Evolutionary conservation across 768 basidiomycete genomes (phyloP).

Genomic region (Mycena maculata): DNA sequence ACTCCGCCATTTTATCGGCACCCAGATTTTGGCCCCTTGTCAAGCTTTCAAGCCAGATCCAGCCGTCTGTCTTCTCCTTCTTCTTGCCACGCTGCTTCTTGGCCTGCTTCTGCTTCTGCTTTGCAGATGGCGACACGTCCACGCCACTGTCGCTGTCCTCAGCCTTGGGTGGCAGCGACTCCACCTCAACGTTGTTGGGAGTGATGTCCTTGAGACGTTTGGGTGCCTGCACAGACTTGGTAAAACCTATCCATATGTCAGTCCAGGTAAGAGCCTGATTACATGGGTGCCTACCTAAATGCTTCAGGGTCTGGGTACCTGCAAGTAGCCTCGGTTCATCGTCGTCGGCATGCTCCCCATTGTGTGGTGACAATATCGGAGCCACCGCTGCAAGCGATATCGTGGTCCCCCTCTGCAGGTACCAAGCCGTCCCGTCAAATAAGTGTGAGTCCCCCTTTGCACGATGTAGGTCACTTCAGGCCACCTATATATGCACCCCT

Average conservation of each 20-base stretch:
- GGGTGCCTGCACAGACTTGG: background rate
- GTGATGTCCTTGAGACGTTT: slow-evolving; percentile 16
- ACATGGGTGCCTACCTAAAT: background rate
- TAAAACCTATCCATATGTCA: background rate
- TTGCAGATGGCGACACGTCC: background rate
- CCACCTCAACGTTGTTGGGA: background rate
- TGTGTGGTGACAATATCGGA: background rate
- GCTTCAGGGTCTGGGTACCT: slow-evolving; percentile 20
- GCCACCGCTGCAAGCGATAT: background rate
- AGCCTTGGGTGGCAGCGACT: background rate
- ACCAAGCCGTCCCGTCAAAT: slow-evolving; percentile 28
- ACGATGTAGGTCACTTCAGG: slow-evolving; percentile 24
- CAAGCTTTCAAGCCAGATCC: slow-evolving; percentile 17
- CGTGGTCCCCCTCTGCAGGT: slow-evolving; percentile 14
- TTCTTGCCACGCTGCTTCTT: background rate
- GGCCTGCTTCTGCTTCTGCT: background rate
- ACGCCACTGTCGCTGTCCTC: slow-evolving; percentile 15
- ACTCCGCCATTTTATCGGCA: background rate
- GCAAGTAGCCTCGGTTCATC: background rate
- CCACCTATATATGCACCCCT: no score
- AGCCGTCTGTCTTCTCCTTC: slow-evolving; percentile 16
- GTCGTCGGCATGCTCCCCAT: background rate
- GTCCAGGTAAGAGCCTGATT: background rate
- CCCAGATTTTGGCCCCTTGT: background rate
- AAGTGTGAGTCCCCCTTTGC: slow-evolving; percentile 19